phyloP scores from a whole-genome alignment of 202 grass and related monocot genomes.

The Setaria italica region DNA sequence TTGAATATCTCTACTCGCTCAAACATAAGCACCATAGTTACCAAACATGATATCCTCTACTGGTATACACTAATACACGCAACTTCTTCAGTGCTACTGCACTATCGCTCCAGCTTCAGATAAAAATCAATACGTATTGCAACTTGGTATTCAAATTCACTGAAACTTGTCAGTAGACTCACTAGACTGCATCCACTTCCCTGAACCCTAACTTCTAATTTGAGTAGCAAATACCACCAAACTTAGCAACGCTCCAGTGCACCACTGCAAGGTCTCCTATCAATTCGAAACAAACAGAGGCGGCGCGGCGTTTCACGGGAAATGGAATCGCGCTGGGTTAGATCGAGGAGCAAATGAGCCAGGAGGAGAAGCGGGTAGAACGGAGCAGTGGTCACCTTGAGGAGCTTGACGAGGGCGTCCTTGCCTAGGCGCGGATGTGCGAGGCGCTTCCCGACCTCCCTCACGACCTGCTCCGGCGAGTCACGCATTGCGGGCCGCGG shows the following conservation, averaged over 20 bases:
- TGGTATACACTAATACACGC: neutral
- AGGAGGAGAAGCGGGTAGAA: neutral
- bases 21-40: constrained; percentile 1
- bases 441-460: constrained; percentile 77
- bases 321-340: neutral
- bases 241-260: neutral
- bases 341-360: neutral
- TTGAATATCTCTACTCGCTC: neutral
- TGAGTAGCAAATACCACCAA: neutral
- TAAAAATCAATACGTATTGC: neutral
- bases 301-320: neutral
- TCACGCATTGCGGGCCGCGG: constrained; percentile 39
- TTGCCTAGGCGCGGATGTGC: constrained; percentile 80
- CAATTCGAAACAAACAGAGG: constrained; percentile 3
- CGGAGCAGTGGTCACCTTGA: constrained; percentile 65
- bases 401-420: constrained; percentile 83
- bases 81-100: neutral
- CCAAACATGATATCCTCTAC: neutral
- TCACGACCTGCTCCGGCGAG: constrained; percentile 61
- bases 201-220: neutral
- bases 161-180: neutral
- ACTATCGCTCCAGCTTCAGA: constrained; percentile 11
- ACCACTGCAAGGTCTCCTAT: neutral
- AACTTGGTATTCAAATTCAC: constrained; percentile 17
- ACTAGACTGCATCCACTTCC: neutral